Conservation (phyloP, 164 flowering plant genomes). For the Platanus orientalis region DNA sequence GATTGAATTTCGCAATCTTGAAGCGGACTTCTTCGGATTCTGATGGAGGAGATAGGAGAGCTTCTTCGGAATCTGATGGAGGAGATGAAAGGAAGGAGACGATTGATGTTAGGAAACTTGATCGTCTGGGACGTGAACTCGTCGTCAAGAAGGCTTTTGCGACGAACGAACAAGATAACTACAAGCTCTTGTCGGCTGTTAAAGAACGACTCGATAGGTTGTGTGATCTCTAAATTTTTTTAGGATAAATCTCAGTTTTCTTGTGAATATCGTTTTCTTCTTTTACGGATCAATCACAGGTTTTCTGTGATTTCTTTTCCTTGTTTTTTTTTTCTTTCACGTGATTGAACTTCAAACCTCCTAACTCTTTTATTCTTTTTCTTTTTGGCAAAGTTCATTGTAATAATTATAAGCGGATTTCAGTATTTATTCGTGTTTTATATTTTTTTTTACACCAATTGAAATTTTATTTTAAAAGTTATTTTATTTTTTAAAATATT, state of each 20-base stretch:
- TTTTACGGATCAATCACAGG: not conserved
- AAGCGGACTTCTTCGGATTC: slow-evolving; percentile 26
- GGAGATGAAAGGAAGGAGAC: slow-evolving; percentile 23
- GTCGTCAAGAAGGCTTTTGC: slow-evolving; percentile 68
- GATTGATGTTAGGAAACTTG: slow-evolving; percentile 65
- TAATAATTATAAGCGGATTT: too few species aligned
- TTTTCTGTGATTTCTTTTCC: not conserved
- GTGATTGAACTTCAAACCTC: too few species aligned
- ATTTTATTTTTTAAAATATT: too few species aligned
- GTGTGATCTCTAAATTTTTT: too few species aligned
- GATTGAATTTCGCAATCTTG: slow-evolving; percentile 49
- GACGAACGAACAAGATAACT: slow-evolving; percentile 77
- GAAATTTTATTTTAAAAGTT: too few species aligned
- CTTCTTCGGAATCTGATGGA: slow-evolving; percentile 21
- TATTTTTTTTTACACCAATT: too few species aligned
- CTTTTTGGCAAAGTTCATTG: too few species aligned
- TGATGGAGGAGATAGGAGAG: slow-evolving; percentile 12
- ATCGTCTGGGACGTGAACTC: slow-evolving; percentile 46
- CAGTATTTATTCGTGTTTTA: too few species aligned
- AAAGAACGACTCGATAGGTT: slow-evolving; percentile 77
- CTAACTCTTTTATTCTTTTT: too few species aligned
- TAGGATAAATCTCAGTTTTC: not conserved
- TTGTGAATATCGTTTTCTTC: not conserved
- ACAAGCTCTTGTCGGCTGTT: slow-evolving; percentile 53
- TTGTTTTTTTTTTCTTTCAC: not conserved